Evolutionary conservation across 305 asterid genomes (phyloP), one percentile per base, ranked within the genome.

Genomic region (Solanum hybrid): DNA sequence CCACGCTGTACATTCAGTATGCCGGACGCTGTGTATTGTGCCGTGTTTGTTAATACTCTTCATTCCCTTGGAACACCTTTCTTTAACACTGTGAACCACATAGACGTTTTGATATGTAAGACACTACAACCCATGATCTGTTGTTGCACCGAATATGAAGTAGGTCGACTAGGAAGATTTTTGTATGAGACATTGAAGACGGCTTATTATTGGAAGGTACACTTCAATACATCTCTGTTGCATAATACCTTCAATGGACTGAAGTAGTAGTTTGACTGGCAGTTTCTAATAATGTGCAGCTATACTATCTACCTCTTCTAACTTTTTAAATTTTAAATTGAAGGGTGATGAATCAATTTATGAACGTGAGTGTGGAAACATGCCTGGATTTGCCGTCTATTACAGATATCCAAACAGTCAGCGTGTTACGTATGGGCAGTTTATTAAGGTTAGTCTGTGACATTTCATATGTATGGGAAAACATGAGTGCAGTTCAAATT

Each of bases 121-220:
- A 98, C 99, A 69, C 90, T 98, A 89, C 99, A 98, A 95, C 99
- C 99, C 12, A 98, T 97, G 99, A 98, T 98, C 93, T 98, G 99
- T 93, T 97, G 99, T 94, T 96, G 99, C 96, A 97, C 99, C 11
- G 99, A 98, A 96, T 98, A 95, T 95, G 99, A 98, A 94, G 99
- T 92, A 87, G 99, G 99, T 89, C 98, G 99, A 90, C 96, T 98
- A 35, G 99, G 99, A 88, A 96, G 97, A 92, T 98, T 98, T 93
- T 92, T 98, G 34, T 97, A 90, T 90, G 99, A 98, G 96, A 98
- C 99, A 8, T 90, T 98, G 92, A 98, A 94, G 94, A 97, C 96
- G 89, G 99, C 99, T 78, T 98, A 97, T 90, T 94, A 95, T 90
- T 98, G 99, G 99, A 98, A 98, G 99, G 99, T 98, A 90, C 67